Evolutionary conservation across 805 yeast species (phyloP).

Genomic region (Phaffomyces opuntiae): DNA sequence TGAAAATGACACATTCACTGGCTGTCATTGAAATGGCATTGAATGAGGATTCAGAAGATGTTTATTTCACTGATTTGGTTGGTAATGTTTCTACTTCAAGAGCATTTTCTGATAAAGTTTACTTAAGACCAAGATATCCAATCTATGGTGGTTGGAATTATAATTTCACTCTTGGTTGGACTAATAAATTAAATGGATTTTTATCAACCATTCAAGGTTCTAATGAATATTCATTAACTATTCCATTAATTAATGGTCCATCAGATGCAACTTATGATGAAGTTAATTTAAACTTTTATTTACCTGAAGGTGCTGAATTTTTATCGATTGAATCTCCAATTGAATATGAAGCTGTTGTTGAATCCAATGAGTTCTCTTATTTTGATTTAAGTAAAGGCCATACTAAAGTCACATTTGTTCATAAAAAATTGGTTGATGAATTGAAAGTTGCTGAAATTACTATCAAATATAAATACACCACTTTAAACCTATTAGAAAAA

Average conservation of each 20-base stretch:
- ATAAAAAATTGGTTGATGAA: constrained; percentile 61
- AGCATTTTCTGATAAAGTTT: constrained; percentile 31
- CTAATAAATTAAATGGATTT: constrained; percentile 46
- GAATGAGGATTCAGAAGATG: constrained; percentile 46
- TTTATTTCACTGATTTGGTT: constrained; percentile 80
- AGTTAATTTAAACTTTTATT: constrained; percentile 52
- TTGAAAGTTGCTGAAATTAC: constrained; percentile 48
- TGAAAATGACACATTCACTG: constrained; percentile 51
- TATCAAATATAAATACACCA: constrained; percentile 57
- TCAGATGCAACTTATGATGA: constrained; percentile 59
- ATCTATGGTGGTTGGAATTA: constrained; percentile 94
- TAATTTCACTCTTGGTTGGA: constrained; percentile 96
- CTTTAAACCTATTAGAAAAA: constrained; percentile 47
- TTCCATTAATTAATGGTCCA: constrained; percentile 73
- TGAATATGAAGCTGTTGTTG: constrained; percentile 24
- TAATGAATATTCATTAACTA: constrained; percentile 45
- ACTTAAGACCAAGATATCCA: constrained; percentile 86
- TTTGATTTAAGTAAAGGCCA: constrained; percentile 78
- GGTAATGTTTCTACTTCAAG: constrained; percentile 86
- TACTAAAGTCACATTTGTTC: constrained; percentile 57
- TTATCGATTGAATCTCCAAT: constrained; percentile 53
- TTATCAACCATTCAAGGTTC: constrained; percentile 32
- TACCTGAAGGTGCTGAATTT: constrained; percentile 82
- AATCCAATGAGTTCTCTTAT: constrained; percentile 41
- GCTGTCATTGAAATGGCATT: constrained; percentile 53